phyloP scores from a whole-genome alignment of 78 protist genomes.

The Speleostelium caveatum region DNA sequence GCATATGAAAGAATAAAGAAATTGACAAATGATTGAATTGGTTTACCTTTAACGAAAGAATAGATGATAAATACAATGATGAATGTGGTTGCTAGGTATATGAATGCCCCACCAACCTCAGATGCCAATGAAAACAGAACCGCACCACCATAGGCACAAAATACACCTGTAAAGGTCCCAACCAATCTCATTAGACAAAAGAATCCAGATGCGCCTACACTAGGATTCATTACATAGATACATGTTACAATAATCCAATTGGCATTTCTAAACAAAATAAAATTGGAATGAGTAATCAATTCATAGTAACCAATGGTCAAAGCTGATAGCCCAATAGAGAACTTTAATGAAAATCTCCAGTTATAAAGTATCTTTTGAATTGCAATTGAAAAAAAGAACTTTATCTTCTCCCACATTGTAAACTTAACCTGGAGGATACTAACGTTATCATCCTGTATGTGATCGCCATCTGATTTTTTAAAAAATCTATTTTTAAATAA shows the following conservation, averaged over 20 bases:
- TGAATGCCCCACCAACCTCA: neutral
- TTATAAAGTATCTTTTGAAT: slow-evolving; percentile 6
- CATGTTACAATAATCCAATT: slow-evolving; percentile 23
- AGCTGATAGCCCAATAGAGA: slow-evolving; percentile 1
- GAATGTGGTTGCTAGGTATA: neutral
- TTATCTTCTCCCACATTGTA: neutral
- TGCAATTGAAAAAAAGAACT: neutral
- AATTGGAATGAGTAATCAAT: neutral
- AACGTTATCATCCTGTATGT: neutral
- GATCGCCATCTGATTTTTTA: no score
- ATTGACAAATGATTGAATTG: slow-evolving; percentile 16
- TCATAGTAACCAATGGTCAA: slow-evolving; percentile 40
- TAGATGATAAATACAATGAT: neutral
- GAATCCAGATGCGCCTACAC: slow-evolving; percentile 3
- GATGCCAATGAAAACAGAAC: slow-evolving; percentile 18
- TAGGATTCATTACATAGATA: slow-evolving; percentile 13
- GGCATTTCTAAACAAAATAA: slow-evolving; percentile 28
- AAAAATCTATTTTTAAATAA: no score
- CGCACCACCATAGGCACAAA: slow-evolving; percentile 17
- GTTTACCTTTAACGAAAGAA: slow-evolving; percentile 9
- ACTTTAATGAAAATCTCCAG: slow-evolving; percentile 38
- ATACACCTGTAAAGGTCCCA: slow-evolving; percentile 19
- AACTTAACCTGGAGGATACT: neutral
- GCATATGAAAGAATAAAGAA: slow-evolving; percentile 48
- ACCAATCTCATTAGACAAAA: slow-evolving; percentile 17